Evolutionary conservation across 352 stramenopile genomes (phyloP).

Genomic region (Phytophthora citrophthora): DNA sequence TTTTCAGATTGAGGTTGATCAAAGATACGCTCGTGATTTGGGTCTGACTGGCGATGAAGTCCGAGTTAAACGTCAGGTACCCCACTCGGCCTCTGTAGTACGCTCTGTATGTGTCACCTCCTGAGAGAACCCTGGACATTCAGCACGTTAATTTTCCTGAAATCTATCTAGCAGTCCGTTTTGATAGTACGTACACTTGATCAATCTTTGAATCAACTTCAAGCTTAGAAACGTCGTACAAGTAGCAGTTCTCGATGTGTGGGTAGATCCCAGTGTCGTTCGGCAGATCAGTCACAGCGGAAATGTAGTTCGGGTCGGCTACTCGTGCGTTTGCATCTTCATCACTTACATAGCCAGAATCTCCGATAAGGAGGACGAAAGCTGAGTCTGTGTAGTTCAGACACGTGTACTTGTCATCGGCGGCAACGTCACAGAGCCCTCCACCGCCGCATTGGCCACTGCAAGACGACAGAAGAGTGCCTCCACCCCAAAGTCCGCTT

Average conservation of each 20-base stretch:
- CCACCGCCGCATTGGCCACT: slow-evolving; percentile 18
- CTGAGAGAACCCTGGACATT: slow-evolving; percentile 13
- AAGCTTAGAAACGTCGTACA: slow-evolving; percentile 27
- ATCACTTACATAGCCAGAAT: slow-evolving; percentile 27
- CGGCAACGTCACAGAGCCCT: slow-evolving; percentile 18
- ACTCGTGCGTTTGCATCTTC: slow-evolving; percentile 20
- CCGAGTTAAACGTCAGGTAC: slow-evolving; percentile 28
- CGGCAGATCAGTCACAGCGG: slow-evolving; percentile 9
- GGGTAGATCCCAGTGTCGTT: slow-evolving; percentile 23
- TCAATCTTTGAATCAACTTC: slow-evolving; percentile 19
- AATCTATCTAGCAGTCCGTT: neutral
- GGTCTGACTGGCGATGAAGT: slow-evolving; percentile 34
- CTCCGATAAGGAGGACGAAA: slow-evolving; percentile 26
- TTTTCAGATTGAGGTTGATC: slow-evolving; percentile 35
- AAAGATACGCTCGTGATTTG: slow-evolving; percentile 34
- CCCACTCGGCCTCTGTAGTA: slow-evolving; percentile 33
- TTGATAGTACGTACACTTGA: slow-evolving; percentile 22
- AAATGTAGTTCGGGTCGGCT: slow-evolving; percentile 16
- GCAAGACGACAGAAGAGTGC: slow-evolving; percentile 28
- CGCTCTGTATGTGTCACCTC: slow-evolving; percentile 18
- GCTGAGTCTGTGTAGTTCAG: slow-evolving; percentile 33
- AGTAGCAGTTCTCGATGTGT: slow-evolving; percentile 27
- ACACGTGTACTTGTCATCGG: slow-evolving; percentile 21
- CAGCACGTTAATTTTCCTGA: slow-evolving; percentile 3
- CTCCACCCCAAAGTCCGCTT: slow-evolving; percentile 15